Base-by-base conservation (phyloP, 2,329 filamentous ascomycete genomes). In the Fusarium virguliforme region DNA sequence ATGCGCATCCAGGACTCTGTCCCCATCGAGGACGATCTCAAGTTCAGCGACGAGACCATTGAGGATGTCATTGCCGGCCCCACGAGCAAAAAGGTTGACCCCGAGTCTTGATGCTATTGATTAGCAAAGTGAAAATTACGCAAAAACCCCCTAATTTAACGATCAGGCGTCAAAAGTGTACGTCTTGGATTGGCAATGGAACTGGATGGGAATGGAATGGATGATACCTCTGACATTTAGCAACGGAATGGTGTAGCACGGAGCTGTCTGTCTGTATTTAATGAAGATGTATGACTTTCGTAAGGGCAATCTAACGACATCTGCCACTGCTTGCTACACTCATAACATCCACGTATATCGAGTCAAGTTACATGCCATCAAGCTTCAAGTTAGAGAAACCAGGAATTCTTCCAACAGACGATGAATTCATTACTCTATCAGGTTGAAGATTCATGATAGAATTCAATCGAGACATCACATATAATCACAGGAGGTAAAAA, bases 1-100 rank as follows among this genome's bases (percentile, higher is more conserved):
- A 83, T 89, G 76, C 91, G 91, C 82, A 91, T 97, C 79, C 88
- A 92, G 80, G 93, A 97, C 72, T 92, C 90, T 15, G 89, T 94
- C 24, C 79, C 88, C 1, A 75, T 97, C 7, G 93, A 95, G 81
- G 90, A 95, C 62, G 95, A 98, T 81, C 84, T 97, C 57, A 90
- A 91, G 77, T 95, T 94, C 81, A 94, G 92, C 34, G 94, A 97
- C 77, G 94, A 97, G 86, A 96, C 92, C 0, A 78, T 91, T 8
- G 89, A 88, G 54, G 93, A 97, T 71, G 91, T 97, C 26, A 57
- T 76, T 40, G 67, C 61, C 8, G 61, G 56, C 9, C 59, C 67
- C 1, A 43, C 38, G 6, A 46, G 56, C 6, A 73, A 72, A 38
- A 76, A 73, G 64, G n/a, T 53, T 4, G 71, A 71, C 10, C 46